Percentiles rank a stretch among this genome's conserved stretches.
phyloP scores from a whole-genome alignment of 345 rosid genomes.

The Erysimum cheiranthoides region DNA sequence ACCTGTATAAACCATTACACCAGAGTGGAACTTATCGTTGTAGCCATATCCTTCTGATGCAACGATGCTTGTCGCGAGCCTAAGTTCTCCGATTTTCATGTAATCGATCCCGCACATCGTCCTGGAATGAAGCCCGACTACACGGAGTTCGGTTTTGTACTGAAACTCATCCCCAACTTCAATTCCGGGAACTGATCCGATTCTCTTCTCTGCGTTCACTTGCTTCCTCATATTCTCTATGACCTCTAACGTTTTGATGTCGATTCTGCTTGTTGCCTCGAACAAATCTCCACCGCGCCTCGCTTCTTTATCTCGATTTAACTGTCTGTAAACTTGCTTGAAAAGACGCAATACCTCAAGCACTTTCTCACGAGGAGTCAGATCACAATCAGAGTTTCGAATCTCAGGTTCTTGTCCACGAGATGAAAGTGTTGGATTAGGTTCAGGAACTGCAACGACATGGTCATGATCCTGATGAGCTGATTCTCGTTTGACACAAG shows the following conservation, averaged over 20 bases:
- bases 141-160: constrained; percentile 72
- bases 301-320: constrained; percentile 68
- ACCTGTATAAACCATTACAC: constrained; percentile 73
- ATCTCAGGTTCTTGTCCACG: not conserved
- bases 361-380: constrained; percentile 49
- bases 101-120: constrained; percentile 81
- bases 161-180: constrained; percentile 85
- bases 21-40: constrained; percentile 57
- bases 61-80: constrained; percentile 72
- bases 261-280: constrained; percentile 54
- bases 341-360: constrained; percentile 65
- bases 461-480: not conserved
- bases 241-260: constrained; percentile 52
- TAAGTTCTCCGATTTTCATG: constrained; percentile 45
- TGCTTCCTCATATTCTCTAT: constrained; percentile 57
- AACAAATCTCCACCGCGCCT: constrained; percentile 40
- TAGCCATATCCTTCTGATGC: constrained; percentile 80
- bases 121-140: constrained; percentile 77
- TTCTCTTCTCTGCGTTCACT: constrained; percentile 53
- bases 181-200: constrained; percentile 82
- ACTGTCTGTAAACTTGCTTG: constrained; percentile 59
- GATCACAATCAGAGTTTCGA: not conserved
- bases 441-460: not conserved
- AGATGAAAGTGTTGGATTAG: not conserved
- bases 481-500: not conserved